phyloP scores from a whole-genome alignment of 2,329 filamentous ascomycete genomes.

The Fusarium dlaminii region DNA sequence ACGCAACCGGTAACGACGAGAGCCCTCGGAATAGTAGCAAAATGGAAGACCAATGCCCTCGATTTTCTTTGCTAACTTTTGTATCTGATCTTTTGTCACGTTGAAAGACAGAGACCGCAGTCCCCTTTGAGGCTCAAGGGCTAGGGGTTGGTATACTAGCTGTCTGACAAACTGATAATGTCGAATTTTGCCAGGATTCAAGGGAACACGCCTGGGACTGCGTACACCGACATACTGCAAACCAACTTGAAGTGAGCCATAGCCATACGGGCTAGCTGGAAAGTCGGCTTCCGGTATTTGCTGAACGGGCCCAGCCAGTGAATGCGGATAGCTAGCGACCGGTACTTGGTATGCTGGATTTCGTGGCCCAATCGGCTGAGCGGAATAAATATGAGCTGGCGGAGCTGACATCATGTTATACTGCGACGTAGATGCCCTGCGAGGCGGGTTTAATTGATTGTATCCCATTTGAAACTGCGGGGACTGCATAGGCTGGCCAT shows the following conservation, averaged over 20 bases:
- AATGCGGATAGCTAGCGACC: not conserved
- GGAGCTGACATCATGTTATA: not conserved
- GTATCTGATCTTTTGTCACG: constrained; percentile 50
- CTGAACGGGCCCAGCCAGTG: not conserved
- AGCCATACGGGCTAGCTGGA: constrained; percentile 54
- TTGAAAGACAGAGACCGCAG: constrained; percentile 59
- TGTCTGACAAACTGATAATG: constrained; percentile 68
- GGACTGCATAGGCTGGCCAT: constrained; percentile 11
- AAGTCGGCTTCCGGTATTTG: constrained; percentile 47
- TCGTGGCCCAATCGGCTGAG: not conserved
- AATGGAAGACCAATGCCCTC: constrained; percentile 47
- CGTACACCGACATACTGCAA: constrained; percentile 59
- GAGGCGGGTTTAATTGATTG: not conserved
- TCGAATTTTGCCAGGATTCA: constrained; percentile 41
- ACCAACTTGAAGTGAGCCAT: constrained; percentile 52
- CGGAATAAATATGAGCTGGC: constrained; percentile 1
- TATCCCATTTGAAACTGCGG: constrained; percentile 8
- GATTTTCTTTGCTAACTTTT: constrained; percentile 48
- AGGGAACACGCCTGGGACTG: constrained; percentile 58
- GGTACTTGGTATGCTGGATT: constrained; percentile 4
- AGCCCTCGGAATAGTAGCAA: constrained; percentile 59
- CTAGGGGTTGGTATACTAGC: constrained; percentile 60
- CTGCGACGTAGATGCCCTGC: not conserved
- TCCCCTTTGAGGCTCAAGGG: constrained; percentile 47
- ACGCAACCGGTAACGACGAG: constrained; percentile 73